Conservation (phyloP, 225 moss, liverwort and hornwort species). For the Rhytidiadelphus loreus region DNA sequence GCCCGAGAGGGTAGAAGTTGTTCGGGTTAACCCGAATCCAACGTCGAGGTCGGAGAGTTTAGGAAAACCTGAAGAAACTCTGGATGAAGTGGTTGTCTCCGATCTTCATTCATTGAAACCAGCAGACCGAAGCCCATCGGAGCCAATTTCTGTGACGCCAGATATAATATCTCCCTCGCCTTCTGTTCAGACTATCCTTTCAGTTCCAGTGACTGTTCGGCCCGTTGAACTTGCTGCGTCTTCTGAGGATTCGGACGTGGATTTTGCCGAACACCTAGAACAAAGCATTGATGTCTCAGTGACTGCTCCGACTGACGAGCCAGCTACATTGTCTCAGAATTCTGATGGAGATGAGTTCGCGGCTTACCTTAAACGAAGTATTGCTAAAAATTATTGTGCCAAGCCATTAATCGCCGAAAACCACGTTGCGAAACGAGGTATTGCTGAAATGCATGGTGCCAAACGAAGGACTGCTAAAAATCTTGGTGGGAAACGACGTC, state of each 20-base stretch:
- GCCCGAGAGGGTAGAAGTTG: conserved; percentile 1
- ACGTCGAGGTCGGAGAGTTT: conserved; percentile 1
- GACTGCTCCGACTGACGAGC: background rate
- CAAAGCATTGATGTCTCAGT: background rate
- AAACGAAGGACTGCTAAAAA: background rate
- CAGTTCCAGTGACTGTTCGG: background rate
- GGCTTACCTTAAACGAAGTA: conserved; percentile 4
- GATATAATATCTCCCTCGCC: background rate
- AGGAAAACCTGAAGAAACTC: conserved; percentile 3
- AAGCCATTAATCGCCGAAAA: background rate
- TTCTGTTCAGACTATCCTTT: background rate
- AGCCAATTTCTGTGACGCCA: conserved; percentile 8
- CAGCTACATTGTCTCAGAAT: conserved; percentile 6
- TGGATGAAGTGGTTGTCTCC: conserved; percentile 13
- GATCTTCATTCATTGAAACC: background rate
- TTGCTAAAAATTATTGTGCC: background rate
- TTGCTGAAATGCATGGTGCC: background rate
- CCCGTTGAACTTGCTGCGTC: background rate
- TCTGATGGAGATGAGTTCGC: conserved; percentile 11
- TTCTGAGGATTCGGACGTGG: conserved; percentile 15
- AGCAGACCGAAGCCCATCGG: background rate
- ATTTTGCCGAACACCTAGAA: conserved; percentile 12
- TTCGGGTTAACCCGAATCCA: background rate
- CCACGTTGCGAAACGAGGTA: background rate
- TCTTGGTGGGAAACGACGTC: conserved; percentile 12